Base-by-base conservation (phyloP, 2,329 filamentous ascomycete genomes). In the Aurifilum marmelostoma region DNA sequence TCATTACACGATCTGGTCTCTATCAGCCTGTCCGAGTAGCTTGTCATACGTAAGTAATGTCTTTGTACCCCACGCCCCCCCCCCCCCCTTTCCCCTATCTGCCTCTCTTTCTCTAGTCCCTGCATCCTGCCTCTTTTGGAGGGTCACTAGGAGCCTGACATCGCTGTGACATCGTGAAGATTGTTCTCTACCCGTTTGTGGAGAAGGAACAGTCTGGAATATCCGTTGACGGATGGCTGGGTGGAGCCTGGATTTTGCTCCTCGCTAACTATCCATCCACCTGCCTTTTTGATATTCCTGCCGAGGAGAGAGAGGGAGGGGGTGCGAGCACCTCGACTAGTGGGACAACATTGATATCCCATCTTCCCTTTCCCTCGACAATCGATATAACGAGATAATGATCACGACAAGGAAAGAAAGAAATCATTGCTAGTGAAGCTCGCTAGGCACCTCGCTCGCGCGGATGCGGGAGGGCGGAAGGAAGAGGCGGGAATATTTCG, bases 1-100 rank as follows among this genome's bases (percentile, higher is more conserved):
- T 58, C 27, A 24, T 58, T 34, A 34, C 54, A 58, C 54, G 54
- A 58, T 58, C 54, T 58, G 54, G 16, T 58, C n/a, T 29, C 24
- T 56, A 24, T 24, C 52, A 27, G 27, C 24, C 16, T 29, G 54
- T 29, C 54, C 27, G 29, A 27, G 14, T 16, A 27, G 54, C 54
- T 18, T 27, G 54, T 18, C 27, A 58, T 32, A 58, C 3, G n/a
- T 58, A 29, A 34, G 14, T 56, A 21, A 47, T 47, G 43, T 47
- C 18, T 47, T n/a, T 47, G 43, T 47, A 18, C 7, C 21, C 27
- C 14, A 3, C 21, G n/a, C 18, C 34, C 4, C 50, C 24, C 11
- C n/a, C 14, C n/a, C 50, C n/a, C 27, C n/a, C 4, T 34, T 27
- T 12, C 14, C 24, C 16, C 24, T 47, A 18, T 16, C 5, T 47